These are phyloP conservation scores for Chaetomidium leptoderma DNA, from an alignment of 495 filamentous ascomycete genomes.

Conservation along the genomic window DNA sequence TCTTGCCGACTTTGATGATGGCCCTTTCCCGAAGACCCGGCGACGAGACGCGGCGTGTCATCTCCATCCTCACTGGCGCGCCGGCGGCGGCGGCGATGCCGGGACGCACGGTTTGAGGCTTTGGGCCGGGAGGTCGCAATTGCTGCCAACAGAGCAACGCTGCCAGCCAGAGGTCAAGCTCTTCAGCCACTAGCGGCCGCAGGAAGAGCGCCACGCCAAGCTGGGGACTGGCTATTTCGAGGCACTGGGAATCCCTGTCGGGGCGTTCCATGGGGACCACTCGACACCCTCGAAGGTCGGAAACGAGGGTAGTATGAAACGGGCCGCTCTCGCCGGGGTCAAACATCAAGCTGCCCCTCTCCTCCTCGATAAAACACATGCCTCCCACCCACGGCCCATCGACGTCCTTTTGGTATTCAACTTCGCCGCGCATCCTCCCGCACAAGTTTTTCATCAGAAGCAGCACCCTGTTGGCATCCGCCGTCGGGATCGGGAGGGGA, in stretches of 20 bases:
- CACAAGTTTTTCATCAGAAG: constrained; percentile 64
- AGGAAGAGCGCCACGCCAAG: constrained; percentile 68
- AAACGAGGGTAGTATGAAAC: constrained; percentile 54
- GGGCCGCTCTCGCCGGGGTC: constrained; percentile 51
- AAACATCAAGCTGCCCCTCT: constrained; percentile 59
- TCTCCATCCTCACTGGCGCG: constrained; percentile 45
- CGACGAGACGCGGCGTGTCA: constrained; percentile 66
- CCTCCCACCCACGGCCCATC: constrained; percentile 56
- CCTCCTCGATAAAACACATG: constrained; percentile 63
- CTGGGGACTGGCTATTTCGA: constrained; percentile 72
- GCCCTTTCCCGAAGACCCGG: constrained; percentile 63
- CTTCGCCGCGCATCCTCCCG: constrained; percentile 64
- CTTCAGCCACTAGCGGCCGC: constrained; percentile 65
- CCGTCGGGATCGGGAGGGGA: constrained; percentile 53
- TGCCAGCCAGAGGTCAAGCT: constrained; percentile 88
- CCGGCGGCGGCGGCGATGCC: constrained; percentile 20
- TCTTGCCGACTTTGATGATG: constrained; percentile 96
- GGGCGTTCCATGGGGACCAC: constrained; percentile 63
- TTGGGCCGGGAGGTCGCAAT: constrained; percentile 54
- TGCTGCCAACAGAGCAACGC: constrained; percentile 94
- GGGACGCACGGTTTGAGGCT: constrained; percentile 26
- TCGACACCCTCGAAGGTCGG: constrained; percentile 82
- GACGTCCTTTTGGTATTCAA: constrained; percentile 58
- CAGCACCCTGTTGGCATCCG: constrained; percentile 59
- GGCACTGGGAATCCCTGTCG: constrained; percentile 64